These are phyloP conservation scores for Aspergillus sp. DNA, from an alignment of 2,329 filamentous ascomycete genomes.

Conservation along the genomic window DNA sequence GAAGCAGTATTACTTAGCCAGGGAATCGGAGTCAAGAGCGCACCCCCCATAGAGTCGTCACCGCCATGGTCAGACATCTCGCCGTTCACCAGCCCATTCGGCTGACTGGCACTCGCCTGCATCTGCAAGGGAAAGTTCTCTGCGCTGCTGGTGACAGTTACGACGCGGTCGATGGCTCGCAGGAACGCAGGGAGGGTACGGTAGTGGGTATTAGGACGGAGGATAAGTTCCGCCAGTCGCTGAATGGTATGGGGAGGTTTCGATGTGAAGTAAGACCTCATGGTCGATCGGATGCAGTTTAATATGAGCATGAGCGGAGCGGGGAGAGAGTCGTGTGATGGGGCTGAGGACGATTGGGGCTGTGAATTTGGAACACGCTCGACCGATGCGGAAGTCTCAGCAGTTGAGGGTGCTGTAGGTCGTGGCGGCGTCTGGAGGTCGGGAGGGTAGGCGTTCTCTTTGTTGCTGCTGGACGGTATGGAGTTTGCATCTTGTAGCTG, in stretches of 20 bases:
- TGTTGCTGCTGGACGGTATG: constrained; percentile 25
- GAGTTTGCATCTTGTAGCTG: constrained; percentile 20
- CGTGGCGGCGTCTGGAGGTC: constrained; percentile 21
- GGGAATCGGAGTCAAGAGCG: constrained; percentile 83
- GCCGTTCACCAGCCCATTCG: constrained; percentile 48
- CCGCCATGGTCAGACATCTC: constrained; percentile 39
- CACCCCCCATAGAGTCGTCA: constrained; percentile 83
- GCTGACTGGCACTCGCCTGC: constrained; percentile 12
- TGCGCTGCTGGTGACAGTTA: constrained; percentile 76
- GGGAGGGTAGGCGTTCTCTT: constrained; percentile 26
- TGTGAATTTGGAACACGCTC: constrained; percentile 36
- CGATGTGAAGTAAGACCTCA: constrained; percentile 57
- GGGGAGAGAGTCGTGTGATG: constrained; percentile 47
- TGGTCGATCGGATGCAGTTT: constrained; percentile 48
- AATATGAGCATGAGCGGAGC: constrained; percentile 56
- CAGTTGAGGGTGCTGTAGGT: constrained; percentile 30
- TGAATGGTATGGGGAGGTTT: constrained; percentile 89
- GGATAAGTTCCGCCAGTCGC: constrained; percentile 76
- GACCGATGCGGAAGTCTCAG: constrained; percentile 29
- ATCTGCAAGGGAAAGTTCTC: constrained; percentile 68
- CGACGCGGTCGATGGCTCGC: constrained; percentile 79
- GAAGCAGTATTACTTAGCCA: constrained; percentile 54
- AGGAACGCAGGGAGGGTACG: constrained; percentile 73
- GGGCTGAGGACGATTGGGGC: constrained; percentile 35
- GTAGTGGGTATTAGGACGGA: constrained; percentile 70